phyloP scores from a whole-genome alignment of 108 stramenopile genomes.

The Mediolabrus comicus region DNA sequence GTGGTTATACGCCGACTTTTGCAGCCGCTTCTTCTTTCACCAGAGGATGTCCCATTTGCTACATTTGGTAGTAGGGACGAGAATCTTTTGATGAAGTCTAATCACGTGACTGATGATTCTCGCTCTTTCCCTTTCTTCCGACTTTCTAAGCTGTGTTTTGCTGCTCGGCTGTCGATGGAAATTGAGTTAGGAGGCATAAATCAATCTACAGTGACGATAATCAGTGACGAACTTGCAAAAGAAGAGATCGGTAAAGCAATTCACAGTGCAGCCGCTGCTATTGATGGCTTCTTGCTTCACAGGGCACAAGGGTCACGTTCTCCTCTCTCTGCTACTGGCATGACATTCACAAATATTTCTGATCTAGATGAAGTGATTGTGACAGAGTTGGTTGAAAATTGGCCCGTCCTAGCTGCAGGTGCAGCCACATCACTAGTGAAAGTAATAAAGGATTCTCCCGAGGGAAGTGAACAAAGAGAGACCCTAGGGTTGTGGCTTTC shows the following conservation, averaged over 20 bases:
- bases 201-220: constrained; percentile 28
- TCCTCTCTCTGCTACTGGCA: constrained; percentile 11
- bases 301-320: neutral
- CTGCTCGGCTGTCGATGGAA: constrained; percentile 44
- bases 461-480: constrained; percentile 9
- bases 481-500: constrained; percentile 51
- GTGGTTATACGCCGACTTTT: constrained; percentile 60
- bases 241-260: constrained; percentile 47
- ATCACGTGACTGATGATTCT: constrained; percentile 29
- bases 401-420: constrained; percentile 45
- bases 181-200: constrained; percentile 20
- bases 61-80: constrained; percentile 24
- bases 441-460: constrained; percentile 11
- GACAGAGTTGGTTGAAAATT: constrained; percentile 32
- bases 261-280: constrained; percentile 62
- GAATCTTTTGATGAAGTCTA: constrained; percentile 16
- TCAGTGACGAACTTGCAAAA: constrained; percentile 23
- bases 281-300: constrained; percentile 65
- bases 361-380: constrained; percentile 37
- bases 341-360: constrained; percentile 33
- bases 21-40: constrained; percentile 47
- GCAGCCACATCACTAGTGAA: constrained; percentile 41
- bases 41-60: constrained; percentile 35
- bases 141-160: constrained; percentile 51
- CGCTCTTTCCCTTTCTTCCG: constrained; percentile 35